A percentile compares a stretch with the other conserved stretches of the same genome.
Evolutionary conservation across 306 rosid species (phyloP).

Genomic region (Medicago ruthenica): DNA sequence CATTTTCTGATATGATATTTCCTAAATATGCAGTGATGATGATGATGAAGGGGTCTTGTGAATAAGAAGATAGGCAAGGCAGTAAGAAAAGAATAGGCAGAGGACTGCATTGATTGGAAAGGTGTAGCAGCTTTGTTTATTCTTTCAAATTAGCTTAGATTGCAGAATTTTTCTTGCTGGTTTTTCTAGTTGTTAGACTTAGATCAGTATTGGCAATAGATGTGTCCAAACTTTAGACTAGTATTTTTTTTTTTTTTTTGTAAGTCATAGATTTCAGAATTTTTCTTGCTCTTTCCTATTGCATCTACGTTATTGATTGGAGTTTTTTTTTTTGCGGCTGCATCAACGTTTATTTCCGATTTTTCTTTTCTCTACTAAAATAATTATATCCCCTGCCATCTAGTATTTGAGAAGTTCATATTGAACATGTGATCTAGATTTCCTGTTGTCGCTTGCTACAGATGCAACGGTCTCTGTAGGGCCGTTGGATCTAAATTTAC

Average conservation of each 20-base stretch:
- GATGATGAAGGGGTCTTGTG: slow-evolving; percentile 34
- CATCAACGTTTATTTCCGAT: not conserved
- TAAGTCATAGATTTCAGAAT: not conserved
- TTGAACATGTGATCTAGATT: too few relatives aligned
- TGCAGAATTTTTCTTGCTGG: not conserved
- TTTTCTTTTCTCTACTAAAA: not conserved
- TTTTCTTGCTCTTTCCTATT: not conserved
- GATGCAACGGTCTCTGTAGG: not conserved
- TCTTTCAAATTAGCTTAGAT: slow-evolving; percentile 47
- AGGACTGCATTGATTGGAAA: slow-evolving; percentile 48
- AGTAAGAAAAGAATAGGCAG: slow-evolving; percentile 41
- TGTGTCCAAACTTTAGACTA: slow-evolving; percentile 1
- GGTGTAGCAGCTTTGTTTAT: slow-evolving; percentile 58
- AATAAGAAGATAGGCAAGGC: slow-evolving; percentile 45
- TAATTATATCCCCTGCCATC: not conserved
- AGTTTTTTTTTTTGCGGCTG: not conserved
- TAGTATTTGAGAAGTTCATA: too few relatives aligned
- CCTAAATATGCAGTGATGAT: slow-evolving; percentile 50
- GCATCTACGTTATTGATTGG: not conserved
- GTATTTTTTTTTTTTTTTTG: not conserved
- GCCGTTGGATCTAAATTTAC: too few relatives aligned
- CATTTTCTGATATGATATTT: slow-evolving; percentile 3
- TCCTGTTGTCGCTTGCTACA: not conserved
- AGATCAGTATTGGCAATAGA: not conserved
- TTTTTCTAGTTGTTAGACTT: not conserved